These are phyloP conservation scores for Periglandula ipomoeae DNA, from an alignment of 2,329 filamentous ascomycete species.

Conservation along the genomic window DNA sequence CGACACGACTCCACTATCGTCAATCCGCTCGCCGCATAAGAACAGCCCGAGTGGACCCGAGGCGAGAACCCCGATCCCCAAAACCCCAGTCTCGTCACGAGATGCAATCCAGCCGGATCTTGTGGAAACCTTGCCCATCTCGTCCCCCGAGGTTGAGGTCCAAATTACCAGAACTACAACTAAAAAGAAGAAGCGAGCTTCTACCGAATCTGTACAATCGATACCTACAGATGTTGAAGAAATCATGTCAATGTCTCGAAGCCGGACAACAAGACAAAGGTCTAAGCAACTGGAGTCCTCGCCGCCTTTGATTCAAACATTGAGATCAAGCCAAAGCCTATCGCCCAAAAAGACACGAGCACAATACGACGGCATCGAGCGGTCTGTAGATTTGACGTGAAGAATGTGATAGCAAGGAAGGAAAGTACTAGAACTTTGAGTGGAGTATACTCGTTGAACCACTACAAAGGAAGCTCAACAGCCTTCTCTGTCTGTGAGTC, in stretches of 20 bases:
- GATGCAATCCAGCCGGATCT: neutral
- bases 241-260: neutral
- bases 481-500: neutral
- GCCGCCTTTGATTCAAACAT: constrained; percentile 6
- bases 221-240: constrained; percentile 4
- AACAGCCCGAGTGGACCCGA: neutral
- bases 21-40: neutral
- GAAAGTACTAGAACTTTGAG: neutral
- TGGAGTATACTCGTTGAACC: neutral
- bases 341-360: constrained; percentile 1
- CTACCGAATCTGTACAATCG: neutral
- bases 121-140: constrained; percentile 6
- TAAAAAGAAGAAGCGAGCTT: neutral
- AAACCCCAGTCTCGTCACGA: neutral
- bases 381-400: constrained; percentile 12
- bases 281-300: neutral
- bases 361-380: constrained; percentile 24
- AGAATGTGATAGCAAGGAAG: neutral
- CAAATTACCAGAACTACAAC: neutral
- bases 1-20: neutral
- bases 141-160: constrained; percentile 6
- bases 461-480: neutral
- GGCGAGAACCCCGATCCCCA: neutral
- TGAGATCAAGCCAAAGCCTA: constrained; percentile 5
- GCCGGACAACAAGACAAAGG: neutral